Percentiles rank a stretch among this genome's conserved stretches.
Evolutionary conservation across 1,139 yeast genomes (phyloP).

Genomic region (Williopsis jadinii): DNA sequence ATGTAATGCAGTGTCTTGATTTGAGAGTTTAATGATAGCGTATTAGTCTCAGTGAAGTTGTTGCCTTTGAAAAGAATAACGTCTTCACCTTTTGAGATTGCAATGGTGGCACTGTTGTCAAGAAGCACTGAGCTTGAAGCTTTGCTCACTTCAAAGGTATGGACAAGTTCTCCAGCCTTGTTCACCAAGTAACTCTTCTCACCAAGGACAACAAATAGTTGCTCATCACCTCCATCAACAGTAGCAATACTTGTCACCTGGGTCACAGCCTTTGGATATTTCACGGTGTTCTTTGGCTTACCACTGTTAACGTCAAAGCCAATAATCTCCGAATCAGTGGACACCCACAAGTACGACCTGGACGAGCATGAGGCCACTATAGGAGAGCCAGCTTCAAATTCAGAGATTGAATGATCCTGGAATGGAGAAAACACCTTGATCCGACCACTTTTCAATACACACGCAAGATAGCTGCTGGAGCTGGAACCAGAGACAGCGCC

Average conservation of each 20-base stretch:
- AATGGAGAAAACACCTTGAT: constrained; percentile 37
- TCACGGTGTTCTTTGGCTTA: constrained; percentile 14
- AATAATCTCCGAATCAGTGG: constrained; percentile 19
- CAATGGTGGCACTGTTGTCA: neutral
- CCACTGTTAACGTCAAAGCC: constrained; percentile 22
- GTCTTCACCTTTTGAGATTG: constrained; percentile 2
- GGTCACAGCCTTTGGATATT: constrained; percentile 8
- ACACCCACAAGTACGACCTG: constrained; percentile 19
- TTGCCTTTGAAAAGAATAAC: constrained; percentile 5
- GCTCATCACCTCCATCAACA: constrained; percentile 1
- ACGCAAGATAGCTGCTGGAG: constrained; percentile 26
- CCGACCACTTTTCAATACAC: constrained; percentile 33
- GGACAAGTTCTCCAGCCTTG: constrained; percentile 3
- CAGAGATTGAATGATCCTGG: constrained; percentile 29
- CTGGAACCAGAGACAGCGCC: constrained; percentile 1
- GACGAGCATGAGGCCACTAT: constrained; percentile 20
- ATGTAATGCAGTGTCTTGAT: constrained; percentile 9
- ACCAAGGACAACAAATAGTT: constrained; percentile 5
- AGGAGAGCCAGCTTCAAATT: constrained; percentile 27
- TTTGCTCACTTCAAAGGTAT: neutral
- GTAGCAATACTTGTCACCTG: constrained; percentile 1
- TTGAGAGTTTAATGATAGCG: neutral
- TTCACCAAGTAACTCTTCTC: constrained; percentile 5
- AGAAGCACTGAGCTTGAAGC: no score
- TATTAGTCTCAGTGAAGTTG: constrained; percentile 3